A percentile compares a stretch with the other conserved stretches of the same genome.
phyloP scores from a whole-genome alignment of 2,329 filamentous ascomycete genomes.

The Eurotiales sp. region DNA sequence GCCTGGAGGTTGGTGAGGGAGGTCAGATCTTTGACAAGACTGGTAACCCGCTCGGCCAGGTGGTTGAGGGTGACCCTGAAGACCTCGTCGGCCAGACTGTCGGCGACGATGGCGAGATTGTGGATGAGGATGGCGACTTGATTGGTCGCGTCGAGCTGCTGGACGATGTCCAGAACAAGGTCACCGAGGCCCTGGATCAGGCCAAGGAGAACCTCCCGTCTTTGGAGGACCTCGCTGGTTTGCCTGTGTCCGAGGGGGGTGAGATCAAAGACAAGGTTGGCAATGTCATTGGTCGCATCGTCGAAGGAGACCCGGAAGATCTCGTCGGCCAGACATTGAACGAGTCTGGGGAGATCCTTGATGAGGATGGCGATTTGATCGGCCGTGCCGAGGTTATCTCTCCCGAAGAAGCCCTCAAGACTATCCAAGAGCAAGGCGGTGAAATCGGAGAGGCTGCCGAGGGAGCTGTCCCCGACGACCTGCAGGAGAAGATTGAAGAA shows the following conservation, averaged over 20 bases:
- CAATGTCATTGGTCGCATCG: slow-evolving; percentile 35
- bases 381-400: slow-evolving; percentile 21
- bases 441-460: slow-evolving; percentile 22
- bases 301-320: slow-evolving; percentile 40
- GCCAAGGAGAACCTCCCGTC: slow-evolving; percentile 31
- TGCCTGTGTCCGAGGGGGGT: slow-evolving; percentile 51
- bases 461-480: not conserved
- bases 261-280: slow-evolving; percentile 47
- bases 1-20: slow-evolving; percentile 46
- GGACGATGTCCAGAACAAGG: slow-evolving; percentile 23
- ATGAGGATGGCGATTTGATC: slow-evolving; percentile 34
- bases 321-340: slow-evolving; percentile 39
- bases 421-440: slow-evolving; percentile 23
- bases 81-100: slow-evolving; percentile 32
- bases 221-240: slow-evolving; percentile 32
- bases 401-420: slow-evolving; percentile 14
- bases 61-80: slow-evolving; percentile 33
- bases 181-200: slow-evolving; percentile 38
- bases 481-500: slow-evolving; percentile 30
- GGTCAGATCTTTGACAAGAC: slow-evolving; percentile 45
- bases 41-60: slow-evolving; percentile 27
- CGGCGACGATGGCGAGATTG: slow-evolving; percentile 34
- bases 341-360: slow-evolving; percentile 39
- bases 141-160: slow-evolving; percentile 24
- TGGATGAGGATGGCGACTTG: slow-evolving; percentile 35